Base-by-base conservation (phyloP, 139 green algal species). In the Klebsormidium nitens region DNA sequence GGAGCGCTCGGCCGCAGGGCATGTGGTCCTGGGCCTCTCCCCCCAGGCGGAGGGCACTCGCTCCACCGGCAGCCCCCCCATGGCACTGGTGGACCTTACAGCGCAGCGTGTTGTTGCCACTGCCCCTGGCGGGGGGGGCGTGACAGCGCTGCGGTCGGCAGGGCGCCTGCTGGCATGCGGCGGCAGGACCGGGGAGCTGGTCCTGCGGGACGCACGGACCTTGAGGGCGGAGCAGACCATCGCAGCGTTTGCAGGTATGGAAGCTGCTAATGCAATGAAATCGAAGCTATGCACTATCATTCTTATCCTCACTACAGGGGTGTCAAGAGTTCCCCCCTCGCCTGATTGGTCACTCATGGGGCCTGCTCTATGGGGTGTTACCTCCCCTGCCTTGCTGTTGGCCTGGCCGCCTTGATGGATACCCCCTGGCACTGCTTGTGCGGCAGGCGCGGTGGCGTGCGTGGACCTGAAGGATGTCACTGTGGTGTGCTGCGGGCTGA, bases 381-480 rank as follows among this genome's bases (percentile, higher is more conserved):
- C 23, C 23, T 55, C 23, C 19, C 23, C 23, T 55, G 46, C 23
- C 19, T 55, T 19, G 19, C 23, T 55, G 23, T n/a, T 55, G 19
- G 19, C 46, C 19, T 55, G 19, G 19, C 23, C 46, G 19, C 19
- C 19, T 23, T n/a, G 19, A 23, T 55, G 46, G 23, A 23, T 19
- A 55, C 46, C 19, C 46, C 46, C 23, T 19, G 19, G 46, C 19
- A 55, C 19, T 23, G 19, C 19, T n/a, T 55, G 23, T 23, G 5
- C 19, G 36, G 46, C 46, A 74, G 66, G 66, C 32, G 23, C 62
- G 3, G 63, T 77, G 4, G 35, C 28, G 47, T 40, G 64, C n/a
- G 3, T 77, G 34, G 69, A 77, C 46, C 5, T 77, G 6, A 74
- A 74, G 62, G 69, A 64, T 32, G 69, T 75, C 46, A 31, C 76